Evolutionary conservation across 495 filamentous ascomycete species (phyloP), one percentile per base, ranked within the genome.

Genomic region (Opeltia flavorubescens): DNA sequence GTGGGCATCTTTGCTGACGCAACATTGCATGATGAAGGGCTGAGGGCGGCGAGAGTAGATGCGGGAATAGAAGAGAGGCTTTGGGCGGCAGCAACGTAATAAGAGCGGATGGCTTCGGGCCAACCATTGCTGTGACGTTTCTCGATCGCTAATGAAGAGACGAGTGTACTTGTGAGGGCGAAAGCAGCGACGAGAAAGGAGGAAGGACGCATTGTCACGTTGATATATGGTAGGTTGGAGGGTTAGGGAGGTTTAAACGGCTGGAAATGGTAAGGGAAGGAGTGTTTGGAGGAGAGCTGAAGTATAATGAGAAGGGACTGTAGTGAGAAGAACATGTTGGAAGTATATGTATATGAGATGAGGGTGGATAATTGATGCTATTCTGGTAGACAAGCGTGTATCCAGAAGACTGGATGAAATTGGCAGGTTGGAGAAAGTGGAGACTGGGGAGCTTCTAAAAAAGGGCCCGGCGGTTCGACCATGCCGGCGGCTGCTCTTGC

Each of bases 1-100:
- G 71, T 69, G 42, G 72, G 52, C 3, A 55, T 31, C 21, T 68
- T 65, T 28, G 61, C 60, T 27, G 59, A 61, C 13, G 66, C 65
- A 20, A 57, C 23, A 41, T 68, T 60, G 51, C 69, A 73, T n/a
- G 54, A 28, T 4, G 59, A 36, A 3, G 52, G 36, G 39, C 48
- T 55, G 1, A 36, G 29, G 0, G 41, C 5, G n/a, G 21, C 21
- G 15, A 46, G 46, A 12, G 38, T 40, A 3, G 28, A n/a, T 2
- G 41, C 23, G 13, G 33, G 15, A 15, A 36, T 9, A 23, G 30
- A 31, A 29, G 44, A 30, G 28, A 50, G 35, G 30, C 33, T 30
- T n/a, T 33, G 13, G 13, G 35, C 24, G 12, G 43, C 36, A 8
- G 47, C 47, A 4, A 25, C 20, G 43, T 48, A 53, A 28, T 46